Percentiles rank a stretch among this genome's conserved stretches.
Evolutionary conservation across 306 rosid species (phyloP).

Genomic region (Lathyrus tuberosus): DNA sequence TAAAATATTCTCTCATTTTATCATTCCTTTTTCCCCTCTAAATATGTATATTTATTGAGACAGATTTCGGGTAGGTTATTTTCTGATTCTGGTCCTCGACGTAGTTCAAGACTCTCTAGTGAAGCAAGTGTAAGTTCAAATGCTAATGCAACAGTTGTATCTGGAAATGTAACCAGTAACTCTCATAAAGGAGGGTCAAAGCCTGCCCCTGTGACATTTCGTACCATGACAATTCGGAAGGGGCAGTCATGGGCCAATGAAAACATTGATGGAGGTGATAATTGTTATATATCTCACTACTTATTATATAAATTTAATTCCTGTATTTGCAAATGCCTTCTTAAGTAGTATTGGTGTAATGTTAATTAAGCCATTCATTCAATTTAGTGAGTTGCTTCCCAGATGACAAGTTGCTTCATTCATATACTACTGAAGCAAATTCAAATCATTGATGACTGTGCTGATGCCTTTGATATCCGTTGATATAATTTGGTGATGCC

Average conservation of each 20-base stretch:
- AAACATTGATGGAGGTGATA: slow-evolving; percentile 82
- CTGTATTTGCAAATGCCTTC: slow-evolving; percentile 21
- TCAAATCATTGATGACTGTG: slow-evolving; percentile 23
- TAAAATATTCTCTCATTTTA: slow-evolving; percentile 5
- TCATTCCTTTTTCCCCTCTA: neutral
- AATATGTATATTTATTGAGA: slow-evolving; percentile 14
- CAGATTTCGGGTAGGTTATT: slow-evolving; percentile 91
- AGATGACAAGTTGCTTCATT: slow-evolving; percentile 7
- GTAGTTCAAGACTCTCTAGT: slow-evolving; percentile 83
- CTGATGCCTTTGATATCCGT: slow-evolving; percentile 22
- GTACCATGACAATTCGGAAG: slow-evolving; percentile 68
- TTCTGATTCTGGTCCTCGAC: slow-evolving; percentile 95
- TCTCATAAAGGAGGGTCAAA: slow-evolving; percentile 84
- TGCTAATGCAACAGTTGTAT: slow-evolving; percentile 53
- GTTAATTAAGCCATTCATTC: slow-evolving; percentile 13
- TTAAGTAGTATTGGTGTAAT: slow-evolving; percentile 22
- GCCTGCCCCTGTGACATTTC: slow-evolving; percentile 72
- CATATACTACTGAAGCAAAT: slow-evolving; percentile 4
- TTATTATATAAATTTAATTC: slow-evolving; percentile 16
- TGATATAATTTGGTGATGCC: slow-evolving; percentile 31
- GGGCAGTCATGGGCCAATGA: slow-evolving; percentile 90
- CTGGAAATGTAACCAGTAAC: slow-evolving; percentile 73
- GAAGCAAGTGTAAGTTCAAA: slow-evolving; percentile 67
- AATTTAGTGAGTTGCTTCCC: slow-evolving; percentile 15
- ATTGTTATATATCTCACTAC: slow-evolving; percentile 12